Base-by-base conservation (phyloP, 140 eudicot genomes). In the Cichorium intybus region DNA sequence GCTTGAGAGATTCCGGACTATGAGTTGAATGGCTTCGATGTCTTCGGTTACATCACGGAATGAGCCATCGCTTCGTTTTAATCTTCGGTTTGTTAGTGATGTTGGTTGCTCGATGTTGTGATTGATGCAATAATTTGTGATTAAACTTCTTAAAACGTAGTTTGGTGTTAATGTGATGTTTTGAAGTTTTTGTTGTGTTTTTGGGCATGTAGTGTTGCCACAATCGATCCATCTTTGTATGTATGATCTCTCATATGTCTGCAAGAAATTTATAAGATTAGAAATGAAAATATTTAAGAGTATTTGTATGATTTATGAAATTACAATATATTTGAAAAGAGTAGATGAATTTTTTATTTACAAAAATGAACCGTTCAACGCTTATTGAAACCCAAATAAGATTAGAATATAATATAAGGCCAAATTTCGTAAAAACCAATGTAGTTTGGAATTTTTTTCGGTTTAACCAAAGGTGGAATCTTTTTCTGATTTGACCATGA, bases 151-250 rank as follows among this genome's bases (percentile, higher is more conserved):
- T 34, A 93, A 67, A 5, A 76, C 99, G 28, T 83, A 85, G 60
- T 93, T 93, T 17, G 97, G 83, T 0, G 97, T 93, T 46, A 93
- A 76, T 17, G 93, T 93, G 41, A 77, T 74, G 54, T 93, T 69
- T 22, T 79, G 77, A 48, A 93, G 96, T 52, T 85, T 93, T 31
- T 88, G 99, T 71, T 81, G 99, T 24, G 99, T 93, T 76, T 93
- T 93, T 7, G 99, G 99, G 67, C 99, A 93, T 50, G 92, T 88
- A 29, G 81, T 82, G 77, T 88, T 93, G 14, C 96, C 96, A 14
- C 95, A 73, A 43, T 93, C 97, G 24, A 93, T 79, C 99, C 99
- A 93, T 85, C 99, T 77, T 65, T 93, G 99, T 58, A 93, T 93
- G 79, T 83, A 93, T 7, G 93, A 88, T 75, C 99, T 77, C 79